Evolutionary conservation across 768 basidiomycete genomes (phyloP).

Genomic region (Dentipellis sp.): DNA sequence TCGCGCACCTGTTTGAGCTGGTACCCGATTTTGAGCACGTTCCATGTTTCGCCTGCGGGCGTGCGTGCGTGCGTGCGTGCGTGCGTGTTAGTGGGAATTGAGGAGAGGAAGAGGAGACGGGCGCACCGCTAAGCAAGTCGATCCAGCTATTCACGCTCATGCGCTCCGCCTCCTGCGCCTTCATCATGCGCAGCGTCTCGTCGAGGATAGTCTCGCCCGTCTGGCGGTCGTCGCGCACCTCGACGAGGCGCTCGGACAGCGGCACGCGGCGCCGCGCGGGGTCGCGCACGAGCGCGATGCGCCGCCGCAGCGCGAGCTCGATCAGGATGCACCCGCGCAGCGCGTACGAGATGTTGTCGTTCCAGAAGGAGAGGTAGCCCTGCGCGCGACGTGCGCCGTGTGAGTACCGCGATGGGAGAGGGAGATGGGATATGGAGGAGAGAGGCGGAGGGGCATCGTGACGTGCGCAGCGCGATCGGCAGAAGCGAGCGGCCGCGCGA

Average conservation of each 20-base stretch:
- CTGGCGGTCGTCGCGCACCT: constrained; percentile 85
- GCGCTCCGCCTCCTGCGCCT: constrained; percentile 61
- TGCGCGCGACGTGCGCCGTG: constrained; percentile 18
- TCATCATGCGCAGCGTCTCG: constrained; percentile 95
- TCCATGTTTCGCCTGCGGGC: constrained; percentile 93
- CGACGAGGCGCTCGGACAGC: constrained; percentile 74
- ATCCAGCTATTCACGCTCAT: constrained; percentile 89
- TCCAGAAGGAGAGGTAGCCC: constrained; percentile 99
- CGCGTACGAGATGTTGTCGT: constrained; percentile 99
- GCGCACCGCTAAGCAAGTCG: constrained; percentile 80
- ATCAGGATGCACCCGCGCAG: constrained; percentile 97
- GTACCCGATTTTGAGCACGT: constrained; percentile 99
- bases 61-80: background rate
- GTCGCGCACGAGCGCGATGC: constrained; percentile 88
- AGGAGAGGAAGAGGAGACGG: constrained; percentile 20
- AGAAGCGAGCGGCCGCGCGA: background rate
- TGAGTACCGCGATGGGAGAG: too few species aligned
- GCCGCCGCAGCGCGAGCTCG: constrained; percentile 89
- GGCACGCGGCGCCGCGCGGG: constrained; percentile 65
- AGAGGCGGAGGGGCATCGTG: background rate
- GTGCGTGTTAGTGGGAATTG: background rate
- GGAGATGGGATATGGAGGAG: too few species aligned
- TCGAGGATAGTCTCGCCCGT: constrained; percentile 97
- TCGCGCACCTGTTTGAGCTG: constrained; percentile 98
- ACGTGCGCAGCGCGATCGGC: background rate